These are phyloP conservation scores for Rubia balearica DNA, from an alignment of 305 asterid genomes.

Conservation along the genomic window DNA sequence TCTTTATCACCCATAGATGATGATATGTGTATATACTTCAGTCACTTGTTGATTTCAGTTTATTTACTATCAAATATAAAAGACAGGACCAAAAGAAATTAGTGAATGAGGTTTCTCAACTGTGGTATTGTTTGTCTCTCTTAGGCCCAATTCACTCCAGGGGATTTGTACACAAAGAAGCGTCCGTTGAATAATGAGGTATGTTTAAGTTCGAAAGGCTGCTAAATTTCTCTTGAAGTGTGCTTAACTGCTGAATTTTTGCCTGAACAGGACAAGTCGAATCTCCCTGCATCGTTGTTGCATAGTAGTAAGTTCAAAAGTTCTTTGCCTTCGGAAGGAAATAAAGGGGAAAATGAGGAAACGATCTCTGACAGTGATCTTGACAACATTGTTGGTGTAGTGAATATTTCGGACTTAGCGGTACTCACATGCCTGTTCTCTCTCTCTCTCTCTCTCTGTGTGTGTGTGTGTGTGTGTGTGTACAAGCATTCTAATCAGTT, in stretches of 20 bases:
- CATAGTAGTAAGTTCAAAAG: slow-evolving; percentile 38
- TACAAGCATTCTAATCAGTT: slow-evolving; percentile 19
- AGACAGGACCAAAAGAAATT: background rate
- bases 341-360: slow-evolving; percentile 60
- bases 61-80: background rate
- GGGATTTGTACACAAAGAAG: slow-evolving; percentile 71
- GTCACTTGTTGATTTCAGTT: background rate
- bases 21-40: slow-evolving; percentile 5
- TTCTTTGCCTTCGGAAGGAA: slow-evolving; percentile 40
- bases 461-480: background rate
- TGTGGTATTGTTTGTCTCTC: slow-evolving; percentile 14
- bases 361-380: slow-evolving; percentile 84
- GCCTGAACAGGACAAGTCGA: slow-evolving; percentile 49
- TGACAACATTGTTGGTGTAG: slow-evolving; percentile 83
- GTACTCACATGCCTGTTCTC: slow-evolving; percentile 27
- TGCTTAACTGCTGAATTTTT: slow-evolving; percentile 22
- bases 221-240: slow-evolving; percentile 14
- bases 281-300: slow-evolving; percentile 40
- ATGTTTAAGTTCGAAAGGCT: slow-evolving; percentile 14
- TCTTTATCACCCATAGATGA: slow-evolving; percentile 6
- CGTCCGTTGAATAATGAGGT: slow-evolving; percentile 75
- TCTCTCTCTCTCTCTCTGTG: slow-evolving; percentile 1
- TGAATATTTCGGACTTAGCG: slow-evolving; percentile 68
- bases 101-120: background rate
- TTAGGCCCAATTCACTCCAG: slow-evolving; percentile 89